A percentile compares a stretch with the other conserved stretches of the same genome.
Evolutionary conservation across 1,284 basidiomycete species (phyloP).

Genomic region (Abortiporus biennis): DNA sequence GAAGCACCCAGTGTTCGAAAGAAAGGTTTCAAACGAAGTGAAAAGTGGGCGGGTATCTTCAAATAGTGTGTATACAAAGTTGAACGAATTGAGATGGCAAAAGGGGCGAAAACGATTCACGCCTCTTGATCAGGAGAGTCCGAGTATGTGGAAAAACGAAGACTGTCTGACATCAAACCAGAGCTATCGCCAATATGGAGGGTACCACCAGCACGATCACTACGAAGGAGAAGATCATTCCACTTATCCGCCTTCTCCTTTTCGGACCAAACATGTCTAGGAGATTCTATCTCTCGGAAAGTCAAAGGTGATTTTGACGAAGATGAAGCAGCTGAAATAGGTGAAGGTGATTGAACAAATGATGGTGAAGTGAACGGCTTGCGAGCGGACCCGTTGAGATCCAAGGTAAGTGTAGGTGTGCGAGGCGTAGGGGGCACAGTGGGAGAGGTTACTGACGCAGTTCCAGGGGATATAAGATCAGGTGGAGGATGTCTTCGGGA

Average conservation of each 20-base stretch:
- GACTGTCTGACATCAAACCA: conserved; percentile 37
- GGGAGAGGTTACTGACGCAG: conserved; percentile 14
- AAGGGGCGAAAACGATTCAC: no score
- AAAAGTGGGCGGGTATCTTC: no score
- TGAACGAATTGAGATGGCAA: no score
- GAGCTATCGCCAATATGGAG: conserved; percentile 42
- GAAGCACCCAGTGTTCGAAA: no score
- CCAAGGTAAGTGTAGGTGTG: conserved; percentile 13
- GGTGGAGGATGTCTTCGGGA: conserved; percentile 18
- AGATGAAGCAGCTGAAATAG: conserved; percentile 13
- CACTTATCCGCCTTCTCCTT: conserved; percentile 64
- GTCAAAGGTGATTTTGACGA: conserved; percentile 27
- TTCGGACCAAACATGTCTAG: conserved; percentile 41
- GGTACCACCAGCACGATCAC: conserved; percentile 63
- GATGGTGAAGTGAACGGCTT: conserved; percentile 12
- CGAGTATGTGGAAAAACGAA: conserved; percentile 28
- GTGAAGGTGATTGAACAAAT: not conserved
- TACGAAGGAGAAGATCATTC: conserved; percentile 59
- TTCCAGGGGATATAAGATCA: conserved; percentile 14
- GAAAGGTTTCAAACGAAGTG: no score
- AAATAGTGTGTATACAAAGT: no score
- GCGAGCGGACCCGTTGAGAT: conserved; percentile 14
- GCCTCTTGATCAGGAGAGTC: no score
- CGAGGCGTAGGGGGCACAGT: conserved; percentile 19
- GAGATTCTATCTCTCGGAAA: conserved; percentile 43